phyloP scores from a whole-genome alignment of 2,329 filamentous ascomycete genomes.

The Colletotrichum graminicola region DNA sequence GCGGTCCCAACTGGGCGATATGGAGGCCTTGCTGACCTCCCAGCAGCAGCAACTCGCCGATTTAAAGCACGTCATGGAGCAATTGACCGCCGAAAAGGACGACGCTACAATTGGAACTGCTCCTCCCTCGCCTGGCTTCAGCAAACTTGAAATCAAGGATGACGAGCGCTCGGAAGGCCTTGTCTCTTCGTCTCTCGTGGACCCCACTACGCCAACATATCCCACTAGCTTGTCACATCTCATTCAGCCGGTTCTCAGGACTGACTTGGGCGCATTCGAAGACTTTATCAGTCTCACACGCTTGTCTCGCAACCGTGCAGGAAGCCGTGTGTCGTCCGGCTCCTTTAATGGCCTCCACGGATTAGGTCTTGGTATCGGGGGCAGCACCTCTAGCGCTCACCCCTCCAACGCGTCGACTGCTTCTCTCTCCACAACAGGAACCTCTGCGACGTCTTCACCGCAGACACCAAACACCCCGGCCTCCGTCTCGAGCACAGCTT shows the following conservation, averaged over 20 bases:
- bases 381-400: slow-evolving; percentile 60
- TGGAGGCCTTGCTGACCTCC: slow-evolving; percentile 84
- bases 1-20: slow-evolving; percentile 86
- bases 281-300: slow-evolving; percentile 86
- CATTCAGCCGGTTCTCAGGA: slow-evolving; percentile 84
- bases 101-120: slow-evolving; percentile 79
- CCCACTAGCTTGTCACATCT: slow-evolving; percentile 84
- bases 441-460: slow-evolving; percentile 65
- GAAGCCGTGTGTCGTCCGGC: slow-evolving; percentile 76
- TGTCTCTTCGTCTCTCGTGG: slow-evolving; percentile 55
- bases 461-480: slow-evolving; percentile 70
- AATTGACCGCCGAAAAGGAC: slow-evolving; percentile 80
- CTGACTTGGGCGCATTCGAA: slow-evolving; percentile 82
- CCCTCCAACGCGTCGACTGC: slow-evolving; percentile 71
- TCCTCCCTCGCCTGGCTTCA: slow-evolving; percentile 84
- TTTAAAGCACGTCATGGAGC: slow-evolving; percentile 92
- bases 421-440: slow-evolving; percentile 65
- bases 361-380: slow-evolving; percentile 59
- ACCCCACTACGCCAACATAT: slow-evolving; percentile 65
- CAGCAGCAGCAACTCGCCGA: slow-evolving; percentile 94
- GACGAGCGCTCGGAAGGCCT: slow-evolving; percentile 55
- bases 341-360: slow-evolving; percentile 67
- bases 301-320: slow-evolving; percentile 70
- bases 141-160: slow-evolving; percentile 73
- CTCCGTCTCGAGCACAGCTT: slow-evolving; percentile 62